Conservation (phyloP, 108 stramenopile genomes). For the Nannochloropsis salina region DNA sequence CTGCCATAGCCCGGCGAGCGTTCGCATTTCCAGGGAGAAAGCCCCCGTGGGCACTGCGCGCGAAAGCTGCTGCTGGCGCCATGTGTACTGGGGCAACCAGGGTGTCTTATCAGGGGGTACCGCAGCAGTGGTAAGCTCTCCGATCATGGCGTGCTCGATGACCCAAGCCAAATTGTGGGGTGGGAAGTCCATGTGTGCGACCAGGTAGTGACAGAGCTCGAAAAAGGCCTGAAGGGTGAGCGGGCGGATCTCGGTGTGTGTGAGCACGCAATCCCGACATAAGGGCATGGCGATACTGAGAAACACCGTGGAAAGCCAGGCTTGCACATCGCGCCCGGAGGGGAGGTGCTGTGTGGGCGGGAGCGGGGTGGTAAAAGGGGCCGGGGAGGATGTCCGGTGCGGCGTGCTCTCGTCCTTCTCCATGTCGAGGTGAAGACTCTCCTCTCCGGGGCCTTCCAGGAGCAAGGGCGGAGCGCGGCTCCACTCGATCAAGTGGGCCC, state of each 20-base stretch:
- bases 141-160: background rate
- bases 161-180: constrained; percentile 10
- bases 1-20: background rate
- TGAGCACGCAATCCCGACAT: background rate
- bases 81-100: background rate
- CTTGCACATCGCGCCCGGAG: background rate
- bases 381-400: background rate
- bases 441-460: background rate
- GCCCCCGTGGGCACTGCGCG: background rate
- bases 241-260: background rate
- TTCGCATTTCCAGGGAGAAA: background rate
- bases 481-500: background rate
- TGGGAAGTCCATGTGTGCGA: constrained; percentile 17
- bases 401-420: background rate
- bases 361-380: background rate
- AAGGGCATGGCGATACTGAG: constrained; percentile 12
- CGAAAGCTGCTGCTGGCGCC: background rate
- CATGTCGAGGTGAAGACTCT: background rate
- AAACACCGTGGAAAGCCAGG: background rate
- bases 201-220: constrained; percentile 17
- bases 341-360: constrained; percentile 1
- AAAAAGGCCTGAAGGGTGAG: background rate
- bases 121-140: background rate
- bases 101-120: background rate
- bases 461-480: background rate